These are phyloP conservation scores for Spergularia bocconei DNA, from an alignment of 148 eudicot genomes.

Conservation along the genomic window DNA sequence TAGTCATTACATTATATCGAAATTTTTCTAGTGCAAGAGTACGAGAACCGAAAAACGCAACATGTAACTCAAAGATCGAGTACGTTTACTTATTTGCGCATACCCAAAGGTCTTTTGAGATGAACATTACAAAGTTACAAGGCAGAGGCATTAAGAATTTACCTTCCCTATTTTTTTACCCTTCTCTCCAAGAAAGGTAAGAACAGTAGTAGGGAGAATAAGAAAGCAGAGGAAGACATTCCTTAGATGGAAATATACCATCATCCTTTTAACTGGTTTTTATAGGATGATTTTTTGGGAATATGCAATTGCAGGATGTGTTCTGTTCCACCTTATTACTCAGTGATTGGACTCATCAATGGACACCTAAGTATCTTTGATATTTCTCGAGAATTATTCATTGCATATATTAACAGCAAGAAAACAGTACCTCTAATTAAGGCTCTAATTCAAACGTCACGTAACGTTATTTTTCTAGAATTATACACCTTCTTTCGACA, in stretches of 20 bases:
- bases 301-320: constrained; percentile 16
- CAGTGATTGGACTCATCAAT: constrained; percentile 28
- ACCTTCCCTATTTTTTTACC: too few species aligned
- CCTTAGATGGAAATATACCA: constrained; percentile 33
- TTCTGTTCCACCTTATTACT: constrained; percentile 1
- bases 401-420: too few species aligned
- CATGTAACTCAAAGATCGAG: too few species aligned
- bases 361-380: background rate
- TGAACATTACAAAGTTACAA: background rate
- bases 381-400: too few species aligned
- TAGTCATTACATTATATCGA: too few species aligned
- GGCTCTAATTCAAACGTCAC: too few species aligned
- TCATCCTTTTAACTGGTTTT: constrained; percentile 29
- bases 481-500: too few species aligned
- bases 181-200: background rate
- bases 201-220: background rate
- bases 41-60: too few species aligned
- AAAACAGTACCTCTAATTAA: background rate
- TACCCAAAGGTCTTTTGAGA: background rate
- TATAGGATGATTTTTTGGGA: constrained; percentile 18
- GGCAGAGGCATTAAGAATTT: background rate
- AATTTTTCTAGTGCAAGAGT: too few species aligned
- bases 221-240: constrained; percentile 25
- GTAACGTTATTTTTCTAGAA: too few species aligned
- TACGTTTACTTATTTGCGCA: background rate